Evolutionary conservation across 2,329 filamentous ascomycete species (phyloP).

Genomic region (Paecilomyces sp.): DNA sequence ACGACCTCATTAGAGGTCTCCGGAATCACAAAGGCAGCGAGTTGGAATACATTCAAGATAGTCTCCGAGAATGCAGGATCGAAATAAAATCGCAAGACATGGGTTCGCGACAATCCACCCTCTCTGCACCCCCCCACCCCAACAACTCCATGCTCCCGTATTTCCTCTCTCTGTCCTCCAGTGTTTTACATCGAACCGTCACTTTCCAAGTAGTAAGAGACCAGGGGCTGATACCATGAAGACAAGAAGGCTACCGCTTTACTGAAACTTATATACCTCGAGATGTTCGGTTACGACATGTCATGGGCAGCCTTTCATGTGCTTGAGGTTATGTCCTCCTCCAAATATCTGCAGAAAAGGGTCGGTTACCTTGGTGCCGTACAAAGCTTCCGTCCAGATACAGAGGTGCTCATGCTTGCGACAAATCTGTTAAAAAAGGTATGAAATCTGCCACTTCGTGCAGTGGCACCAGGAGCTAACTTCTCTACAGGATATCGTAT

Average conservation of each 20-base stretch:
- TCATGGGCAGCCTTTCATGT: conserved; percentile 99
- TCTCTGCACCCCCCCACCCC: background rate
- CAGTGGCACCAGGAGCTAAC: conserved; percentile 8
- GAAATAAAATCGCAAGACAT: conserved; percentile 93
- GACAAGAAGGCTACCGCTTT: conserved; percentile 95
- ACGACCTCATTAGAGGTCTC: conserved; percentile 95
- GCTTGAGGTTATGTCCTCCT: conserved; percentile 95
- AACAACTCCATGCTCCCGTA: background rate
- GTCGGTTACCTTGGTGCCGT: conserved; percentile 92
- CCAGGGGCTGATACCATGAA: conserved; percentile 24
- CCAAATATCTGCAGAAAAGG: conserved; percentile 90
- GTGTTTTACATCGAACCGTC: background rate
- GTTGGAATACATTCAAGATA: conserved; percentile 89
- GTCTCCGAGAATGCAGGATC: conserved; percentile 86
- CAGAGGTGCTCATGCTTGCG: conserved; percentile 93
- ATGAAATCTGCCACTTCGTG: background rate
- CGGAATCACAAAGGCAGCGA: conserved; percentile 94
- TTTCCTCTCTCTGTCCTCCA: background rate
- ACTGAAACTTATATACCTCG: conserved; percentile 91
- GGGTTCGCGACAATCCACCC: conserved; percentile 48
- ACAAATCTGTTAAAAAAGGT: conserved; percentile 96
- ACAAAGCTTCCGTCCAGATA: conserved; percentile 91
- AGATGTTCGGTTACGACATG: conserved; percentile 99
- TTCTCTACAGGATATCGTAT: conserved; percentile 48
- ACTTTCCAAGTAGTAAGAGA: background rate